Conservation (phyloP, 495 filamentous ascomycete genomes). For the Aspergillus cristatus region DNA sequence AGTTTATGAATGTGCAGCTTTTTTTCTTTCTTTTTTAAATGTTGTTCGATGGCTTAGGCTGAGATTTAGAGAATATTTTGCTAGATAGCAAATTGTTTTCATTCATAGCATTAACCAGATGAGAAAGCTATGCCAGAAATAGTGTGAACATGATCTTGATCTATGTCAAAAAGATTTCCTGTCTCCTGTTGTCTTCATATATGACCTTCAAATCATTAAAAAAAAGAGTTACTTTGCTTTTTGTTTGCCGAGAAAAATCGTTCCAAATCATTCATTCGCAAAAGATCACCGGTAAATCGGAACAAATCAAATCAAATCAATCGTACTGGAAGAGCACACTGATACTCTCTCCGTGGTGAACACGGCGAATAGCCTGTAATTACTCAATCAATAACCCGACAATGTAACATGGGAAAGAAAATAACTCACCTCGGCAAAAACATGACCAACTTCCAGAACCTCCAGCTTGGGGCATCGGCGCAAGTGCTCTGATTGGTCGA, state of each 20-base stretch:
- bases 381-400: conserved; percentile 6
- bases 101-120: no score
- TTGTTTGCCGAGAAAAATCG: neutral
- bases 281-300: no score
- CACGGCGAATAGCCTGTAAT: conserved; percentile 77
- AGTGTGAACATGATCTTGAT: neutral
- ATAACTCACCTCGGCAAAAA: conserved; percentile 76
- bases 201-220: neutral
- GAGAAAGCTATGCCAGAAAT: neutral
- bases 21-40: no score
- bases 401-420: conserved; percentile 9
- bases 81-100: no score
- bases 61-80: no score
- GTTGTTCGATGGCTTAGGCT: no score
- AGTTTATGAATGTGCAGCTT: no score
- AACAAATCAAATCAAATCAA: conserved; percentile 16
- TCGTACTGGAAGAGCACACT: conserved; percentile 94
- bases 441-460: conserved; percentile 80
- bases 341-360: conserved; percentile 97
- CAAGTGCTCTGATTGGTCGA: conserved; percentile 78
- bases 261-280: neutral
- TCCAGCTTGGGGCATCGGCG: conserved; percentile 74
- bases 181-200: no score
- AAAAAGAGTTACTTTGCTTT: neutral
- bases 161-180: neutral